Base-by-base conservation (phyloP, 1,284 basidiomycete genomes). In the Phylloboletellus chloephorus region DNA sequence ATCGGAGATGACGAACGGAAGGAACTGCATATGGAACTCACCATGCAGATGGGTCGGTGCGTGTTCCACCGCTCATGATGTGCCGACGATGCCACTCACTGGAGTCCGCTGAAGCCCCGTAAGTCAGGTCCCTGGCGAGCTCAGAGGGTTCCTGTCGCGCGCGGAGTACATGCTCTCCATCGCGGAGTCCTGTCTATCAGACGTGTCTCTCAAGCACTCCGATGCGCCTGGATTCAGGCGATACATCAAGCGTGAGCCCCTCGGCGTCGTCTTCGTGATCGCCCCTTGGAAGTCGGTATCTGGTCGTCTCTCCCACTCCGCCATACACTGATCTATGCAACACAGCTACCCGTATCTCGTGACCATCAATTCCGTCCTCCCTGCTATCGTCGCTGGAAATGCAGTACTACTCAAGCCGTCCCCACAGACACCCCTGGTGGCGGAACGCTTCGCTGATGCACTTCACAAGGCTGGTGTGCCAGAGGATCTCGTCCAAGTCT, bases 371-470 rank as follows among this genome's bases (percentile, higher is more conserved):
- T 82, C 88, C 2, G 80, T 97, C 40, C 74, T 97, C 22, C 93
- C 93, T 2, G 89, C 91, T 1, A 68, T 97, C 46, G 70, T 95
- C 26, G 79, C 89, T 5, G 90, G 94, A 20, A 97, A 98, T 62
- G 68, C 88, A 0, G 88, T 97, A 11, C 65, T 97, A 36, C 70
- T 97, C 59, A 98, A 97, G 64, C 92, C 94, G 0, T 94, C 92
- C 3, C 94, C 94, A 1, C 94, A 97, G 61, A 96, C 93, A 0
- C 94, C 94, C 20, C 67, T 91, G 31, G 81, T 82, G 0, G 91
- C 88, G 3, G 90, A 96, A 62, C 78, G 88, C 15, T 77, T 97
- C 51, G 76, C 79, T 2, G 60, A 70, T 24, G 82, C 87, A 0
- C 74, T 92, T 35, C 64, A 68, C 19, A 67, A 71, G 4, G 90